Percentiles rank a stretch among this genome's conserved stretches.
Evolutionary conservation across 108 stramenopile species (phyloP).

Genomic region (Parietichytrium sp.): DNA sequence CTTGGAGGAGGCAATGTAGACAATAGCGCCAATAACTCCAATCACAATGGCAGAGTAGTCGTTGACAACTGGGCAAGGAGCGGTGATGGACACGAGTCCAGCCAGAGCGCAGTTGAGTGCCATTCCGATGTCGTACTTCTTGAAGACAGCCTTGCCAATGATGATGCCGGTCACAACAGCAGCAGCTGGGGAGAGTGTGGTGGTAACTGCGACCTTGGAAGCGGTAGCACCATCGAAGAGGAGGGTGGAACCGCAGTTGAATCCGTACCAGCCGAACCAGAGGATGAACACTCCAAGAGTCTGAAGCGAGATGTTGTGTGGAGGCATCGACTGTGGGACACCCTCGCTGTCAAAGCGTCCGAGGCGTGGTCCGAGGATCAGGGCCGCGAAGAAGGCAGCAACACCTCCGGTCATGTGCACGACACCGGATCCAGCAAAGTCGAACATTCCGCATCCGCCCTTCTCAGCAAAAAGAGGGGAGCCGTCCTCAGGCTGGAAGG

Average conservation of each 20-base stretch:
- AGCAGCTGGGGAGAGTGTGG: conserved; percentile 79
- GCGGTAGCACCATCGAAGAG: conserved; percentile 52
- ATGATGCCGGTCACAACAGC: conserved; percentile 38
- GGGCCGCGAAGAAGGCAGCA: conserved; percentile 73
- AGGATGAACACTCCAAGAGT: conserved; percentile 81
- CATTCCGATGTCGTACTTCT: neutral
- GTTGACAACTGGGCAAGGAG: conserved; percentile 73
- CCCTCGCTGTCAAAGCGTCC: conserved; percentile 68
- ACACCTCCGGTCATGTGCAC: conserved; percentile 87
- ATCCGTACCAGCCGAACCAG: conserved; percentile 93
- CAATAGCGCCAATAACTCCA: conserved; percentile 71
- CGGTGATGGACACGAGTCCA: conserved; percentile 88
- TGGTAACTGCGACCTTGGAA: conserved; percentile 61
- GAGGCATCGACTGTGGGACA: conserved; percentile 55
- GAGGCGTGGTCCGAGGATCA: conserved; percentile 75
- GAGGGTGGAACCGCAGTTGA: conserved; percentile 81
- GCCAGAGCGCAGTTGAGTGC: conserved; percentile 65
- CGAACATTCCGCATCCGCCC: conserved; percentile 73
- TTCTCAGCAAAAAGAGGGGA: conserved; percentile 39
- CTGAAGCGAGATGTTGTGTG: conserved; percentile 74
- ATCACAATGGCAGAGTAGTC: conserved; percentile 78
- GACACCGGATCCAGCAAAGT: conserved; percentile 86
- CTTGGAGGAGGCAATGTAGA: conserved; percentile 68
- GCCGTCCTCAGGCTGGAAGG: neutral
- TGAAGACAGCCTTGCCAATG: neutral